Conservation (phyloP, 1,284 basidiomycete species). For the Peniophora sp. region DNA sequence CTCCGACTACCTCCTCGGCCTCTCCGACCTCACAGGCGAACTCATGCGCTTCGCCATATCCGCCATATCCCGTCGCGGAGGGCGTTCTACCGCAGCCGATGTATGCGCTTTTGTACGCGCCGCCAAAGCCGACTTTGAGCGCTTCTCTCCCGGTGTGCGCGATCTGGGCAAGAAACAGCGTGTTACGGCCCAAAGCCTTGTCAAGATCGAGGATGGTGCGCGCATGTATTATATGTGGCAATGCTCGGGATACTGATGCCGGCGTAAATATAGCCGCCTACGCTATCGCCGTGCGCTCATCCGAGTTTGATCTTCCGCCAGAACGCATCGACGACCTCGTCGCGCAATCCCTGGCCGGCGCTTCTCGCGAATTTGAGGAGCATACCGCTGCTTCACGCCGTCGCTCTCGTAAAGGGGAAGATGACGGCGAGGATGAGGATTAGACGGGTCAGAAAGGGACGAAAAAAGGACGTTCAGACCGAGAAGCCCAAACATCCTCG, state of each 20-base stretch:
- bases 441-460: too few relatives aligned
- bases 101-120: slow-evolving; percentile 74
- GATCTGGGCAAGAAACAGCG: slow-evolving; percentile 84
- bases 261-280: slow-evolving; percentile 45
- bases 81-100: slow-evolving; percentile 59
- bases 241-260: not conserved
- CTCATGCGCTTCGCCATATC: slow-evolving; percentile 95
- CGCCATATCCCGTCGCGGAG: slow-evolving; percentile 60
- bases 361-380: slow-evolving; percentile 8
- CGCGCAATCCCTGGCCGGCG: slow-evolving; percentile 32
- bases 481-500: too few relatives aligned
- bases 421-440: slow-evolving; percentile 13
- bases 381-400: slow-evolving; percentile 13
- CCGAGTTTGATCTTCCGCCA: slow-evolving; percentile 61
- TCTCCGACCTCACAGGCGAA: slow-evolving; percentile 93
- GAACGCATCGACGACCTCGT: slow-evolving; percentile 65
- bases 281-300: slow-evolving; percentile 58
- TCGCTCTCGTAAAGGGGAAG: slow-evolving; percentile 18
- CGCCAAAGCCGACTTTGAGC: slow-evolving; percentile 79
- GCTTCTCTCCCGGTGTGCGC: slow-evolving; percentile 56
- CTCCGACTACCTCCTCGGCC: slow-evolving; percentile 85
- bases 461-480: too few relatives aligned
- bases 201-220: slow-evolving; percentile 91
- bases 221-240: not conserved
- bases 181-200: slow-evolving; percentile 78